Evolutionary conservation across 805 yeast genomes (phyloP), one percentile per base, ranked within the genome.

Genomic region (Saccharomycopsis malanga): DNA sequence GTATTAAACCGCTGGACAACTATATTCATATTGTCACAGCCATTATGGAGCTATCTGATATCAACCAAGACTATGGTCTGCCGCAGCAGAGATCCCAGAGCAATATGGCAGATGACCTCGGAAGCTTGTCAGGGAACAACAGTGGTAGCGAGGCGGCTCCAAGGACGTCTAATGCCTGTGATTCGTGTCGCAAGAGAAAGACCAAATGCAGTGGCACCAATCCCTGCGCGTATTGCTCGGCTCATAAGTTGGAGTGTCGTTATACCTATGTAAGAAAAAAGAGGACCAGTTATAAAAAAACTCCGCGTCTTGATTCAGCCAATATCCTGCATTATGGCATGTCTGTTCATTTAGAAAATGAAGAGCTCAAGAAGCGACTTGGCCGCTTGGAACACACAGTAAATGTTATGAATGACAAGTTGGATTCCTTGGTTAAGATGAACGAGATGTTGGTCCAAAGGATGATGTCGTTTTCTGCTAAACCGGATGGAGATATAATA

Each of bases 181-280:
- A 51, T 23, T 24, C 35, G 4, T 51, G 54, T 32, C 49, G 54
- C 18, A 42, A 35, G 36, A 25, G 54, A 15, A 51, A 51, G 32
- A 51, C 49, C 3, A 51, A 51, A 34, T 51, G 54, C 24, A 41
- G 42, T 4, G 54, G 54, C 14, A 27, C 32, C 3, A 20, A 24
- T 7, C 54, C 54, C n/a, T 51, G 54, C 27, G 34, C 36, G 3
- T 45, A 45, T 32, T 51, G 54, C 30, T 24, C 17, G 15, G 34
- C n/a, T 21, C 54, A 51, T 20, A 37, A 35, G 2, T 39, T 48
- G 5, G 39, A 34, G 24, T 51, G 54, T 22, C 15, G 22, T 4
- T 49, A 48, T 32, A 51, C 49, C 10, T 51, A 51, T 42, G 43
- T 48, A 12, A 40, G 41, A 41, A 51, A 51, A 39, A 48, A 45